Base-by-base conservation (phyloP, 257 asterid species). In the Coffea canephora region DNA sequence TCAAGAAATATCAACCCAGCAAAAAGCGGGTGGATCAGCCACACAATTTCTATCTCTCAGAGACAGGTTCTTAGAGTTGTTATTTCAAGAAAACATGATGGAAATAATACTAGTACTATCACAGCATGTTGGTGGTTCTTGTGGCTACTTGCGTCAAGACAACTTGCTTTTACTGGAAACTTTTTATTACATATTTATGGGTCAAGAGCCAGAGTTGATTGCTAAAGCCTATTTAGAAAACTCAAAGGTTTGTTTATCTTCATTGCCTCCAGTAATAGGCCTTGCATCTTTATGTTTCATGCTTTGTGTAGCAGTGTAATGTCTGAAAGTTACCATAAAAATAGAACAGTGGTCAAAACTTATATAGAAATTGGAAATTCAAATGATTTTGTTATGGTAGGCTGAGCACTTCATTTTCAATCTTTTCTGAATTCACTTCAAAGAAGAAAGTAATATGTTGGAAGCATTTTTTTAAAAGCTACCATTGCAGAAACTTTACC, bases 41-140 rank as follows among this genome's bases (percentile, higher is more conserved):
- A 83, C 92, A 27, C 93, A 85, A 59, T 96, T 86, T 80, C 69
- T 89, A 71, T 88, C 87, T 70, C 85, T 96, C 27, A 88, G 98
- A 79, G 98, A 96, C 87, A 91, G 82, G 85, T 96, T 91, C 77
- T 69, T 96, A 54, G 94, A 94, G 79, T 82, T 92, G 65, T 73
- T 92, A 82, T 96, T 96, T 82, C 78, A 88, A 82, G 99, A 96
- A 86, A 92, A 96, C 83, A 97, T 94, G 76, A 96, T 92, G 98
- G 99, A 96, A 81, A 81, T 94, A 83, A 84, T 96, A 82, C 85
- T 92, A 79, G 98, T 87, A 21, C 83, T 96, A 46, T 85, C 97
- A 2, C 98, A 92, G 85, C 97, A 92, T 82, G 83, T 92, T 76
- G 95, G 97, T 77, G 95, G 92, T 77, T 86, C 97, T 73, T 84